Evolutionary conservation across 176 grass and related monocot genomes (phyloP), one percentile per base, ranked within the genome.

Genomic region (Phoenix roebelenii): DNA sequence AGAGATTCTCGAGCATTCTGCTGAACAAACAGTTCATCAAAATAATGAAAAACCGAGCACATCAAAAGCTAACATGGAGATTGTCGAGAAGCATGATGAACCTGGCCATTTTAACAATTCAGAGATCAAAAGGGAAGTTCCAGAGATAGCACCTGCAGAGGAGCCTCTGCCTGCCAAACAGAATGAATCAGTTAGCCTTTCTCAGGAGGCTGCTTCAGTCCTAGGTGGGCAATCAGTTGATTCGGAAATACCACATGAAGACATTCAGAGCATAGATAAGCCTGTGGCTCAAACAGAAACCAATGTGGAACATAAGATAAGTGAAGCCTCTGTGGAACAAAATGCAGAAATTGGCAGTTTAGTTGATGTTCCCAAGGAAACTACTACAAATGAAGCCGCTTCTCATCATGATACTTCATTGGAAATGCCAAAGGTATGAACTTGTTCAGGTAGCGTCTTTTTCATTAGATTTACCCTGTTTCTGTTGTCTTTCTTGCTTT

Each of bases 351-450:
- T 63, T 30, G 55, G 32, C 67, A 28, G 19, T 18, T 64, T 48
- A 14, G 26, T 22, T 60, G 39, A 55, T 22, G 9, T 67, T 78
- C 76, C 70, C 32, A 32, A 69, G 60, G 54, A 88, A 68, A 74
- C 70, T 25, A 63, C 19, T 58, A 3, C 59, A 58, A 52, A 48
- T 70, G 79, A 61, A 30, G 30, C 59, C 44, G 25, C 23, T 67
- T 16, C 77, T 60, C 58, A 50, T 63, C 67, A 83, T 49, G 69
- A 73, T 76, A 60, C 22, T 57, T 55, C 25, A 52, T 49, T 68
- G 17, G 18, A 60, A 52, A 82, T 57, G 54, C 65, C 15, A 70
- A 84, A 82, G 83, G 92, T 96, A 57, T 16, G 35, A 67, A 54
- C 62, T 71, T 44, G 35, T 44, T 44, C 9, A 44, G 9, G 9